phyloP scores from a whole-genome alignment of 2,329 filamentous ascomycete genomes.

The Sporothrix protearum region DNA sequence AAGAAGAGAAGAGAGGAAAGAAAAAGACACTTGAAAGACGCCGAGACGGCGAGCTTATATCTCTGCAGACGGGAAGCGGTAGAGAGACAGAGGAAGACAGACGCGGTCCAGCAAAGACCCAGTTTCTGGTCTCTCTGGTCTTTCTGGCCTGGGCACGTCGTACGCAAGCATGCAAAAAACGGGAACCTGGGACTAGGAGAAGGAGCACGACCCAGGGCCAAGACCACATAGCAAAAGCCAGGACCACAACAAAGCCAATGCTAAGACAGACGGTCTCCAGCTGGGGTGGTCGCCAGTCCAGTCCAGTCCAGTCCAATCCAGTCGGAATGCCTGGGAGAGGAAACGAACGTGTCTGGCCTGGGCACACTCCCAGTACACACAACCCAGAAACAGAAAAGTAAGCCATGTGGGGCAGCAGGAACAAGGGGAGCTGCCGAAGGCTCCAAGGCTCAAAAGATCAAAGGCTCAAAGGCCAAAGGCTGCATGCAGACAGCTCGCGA shows the following conservation, averaged over 20 bases:
- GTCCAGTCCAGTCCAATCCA: neutral
- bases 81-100: neutral
- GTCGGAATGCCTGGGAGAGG: neutral
- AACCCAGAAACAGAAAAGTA: neutral
- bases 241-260: neutral
- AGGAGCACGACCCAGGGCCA: neutral
- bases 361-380: neutral
- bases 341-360: neutral
- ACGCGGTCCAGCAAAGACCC: neutral
- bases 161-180: neutral
- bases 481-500: neutral
- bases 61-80: neutral
- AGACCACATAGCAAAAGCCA: neutral
- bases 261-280: neutral
- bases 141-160: neutral
- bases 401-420: slow-evolving; percentile 7
- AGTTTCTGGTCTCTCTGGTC: neutral
- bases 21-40: neutral
- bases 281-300: neutral
- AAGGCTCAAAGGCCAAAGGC: neutral
- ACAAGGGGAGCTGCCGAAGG: neutral
- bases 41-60: slow-evolving; percentile 19
- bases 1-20: neutral
- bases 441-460: neutral
- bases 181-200: neutral